phyloP scores from a whole-genome alignment of 371 early-diverging fungal genomes.

The Fennellomyces sp. region DNA sequence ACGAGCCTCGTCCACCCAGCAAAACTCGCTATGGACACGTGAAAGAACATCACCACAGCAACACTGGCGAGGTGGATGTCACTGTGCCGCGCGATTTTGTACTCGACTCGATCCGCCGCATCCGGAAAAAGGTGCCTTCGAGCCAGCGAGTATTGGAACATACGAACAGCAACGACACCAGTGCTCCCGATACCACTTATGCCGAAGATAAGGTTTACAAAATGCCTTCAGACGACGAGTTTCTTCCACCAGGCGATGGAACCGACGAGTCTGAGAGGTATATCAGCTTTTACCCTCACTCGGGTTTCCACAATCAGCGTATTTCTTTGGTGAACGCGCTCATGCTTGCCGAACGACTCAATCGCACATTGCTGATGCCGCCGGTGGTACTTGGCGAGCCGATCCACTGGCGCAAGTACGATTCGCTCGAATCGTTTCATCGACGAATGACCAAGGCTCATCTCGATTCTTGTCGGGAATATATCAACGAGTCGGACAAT shows the following conservation, averaged over 20 bases:
- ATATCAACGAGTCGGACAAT: conserved; percentile 1
- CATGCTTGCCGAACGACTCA: conserved; percentile 46
- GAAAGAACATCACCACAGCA: not conserved
- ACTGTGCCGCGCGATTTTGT: conserved; percentile 15
- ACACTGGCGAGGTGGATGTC: conserved; percentile 6
- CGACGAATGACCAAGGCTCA: conserved; percentile 25
- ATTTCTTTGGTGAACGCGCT: conserved; percentile 60
- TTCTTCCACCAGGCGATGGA: conserved; percentile 19
- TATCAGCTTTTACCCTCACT: conserved; percentile 61
- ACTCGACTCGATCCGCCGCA: conserved; percentile 12
- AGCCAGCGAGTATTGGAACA: conserved; percentile 4
- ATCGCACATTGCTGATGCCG: conserved; percentile 61
- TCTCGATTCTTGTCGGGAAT: conserved; percentile 8
- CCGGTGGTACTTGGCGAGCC: conserved; percentile 50
- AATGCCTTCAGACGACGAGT: conserved; percentile 10
- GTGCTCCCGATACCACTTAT: not conserved
- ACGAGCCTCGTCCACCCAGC: not conserved
- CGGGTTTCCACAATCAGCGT: conserved; percentile 66
- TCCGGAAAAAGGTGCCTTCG: not conserved
- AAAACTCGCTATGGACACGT: conserved; percentile 2
- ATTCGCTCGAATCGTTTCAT: conserved; percentile 35
- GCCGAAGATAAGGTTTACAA: conserved; percentile 21
- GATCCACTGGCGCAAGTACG: conserved; percentile 46
- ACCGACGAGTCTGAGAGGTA: conserved; percentile 30
- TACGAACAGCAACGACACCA: not conserved